Conservation (phyloP, 1,284 basidiomycete species). For the Leccinum huronense region DNA sequence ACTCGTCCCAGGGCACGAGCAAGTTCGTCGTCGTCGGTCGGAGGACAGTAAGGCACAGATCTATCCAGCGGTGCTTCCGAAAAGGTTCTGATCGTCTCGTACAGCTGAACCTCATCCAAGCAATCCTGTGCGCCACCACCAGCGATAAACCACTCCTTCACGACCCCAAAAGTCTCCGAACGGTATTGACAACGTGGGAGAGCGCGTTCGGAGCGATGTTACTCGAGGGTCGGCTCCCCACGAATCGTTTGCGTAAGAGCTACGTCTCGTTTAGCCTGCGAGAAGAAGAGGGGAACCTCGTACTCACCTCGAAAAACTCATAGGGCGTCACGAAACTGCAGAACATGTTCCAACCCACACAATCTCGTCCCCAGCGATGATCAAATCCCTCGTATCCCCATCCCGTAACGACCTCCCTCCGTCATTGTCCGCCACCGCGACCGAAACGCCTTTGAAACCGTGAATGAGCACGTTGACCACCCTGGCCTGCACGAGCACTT, state of each 20-base stretch:
- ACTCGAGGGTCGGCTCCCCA: slow-evolving; percentile 46
- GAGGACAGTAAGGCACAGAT: slow-evolving; percentile 41
- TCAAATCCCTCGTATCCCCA: slow-evolving; percentile 64
- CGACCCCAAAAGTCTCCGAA: slow-evolving; percentile 58
- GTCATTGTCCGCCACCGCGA: slow-evolving; percentile 78
- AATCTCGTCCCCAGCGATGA: slow-evolving; percentile 71
- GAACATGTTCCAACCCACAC: slow-evolving; percentile 71
- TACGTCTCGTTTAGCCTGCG: slow-evolving; percentile 33
- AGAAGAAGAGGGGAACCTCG: background rate
- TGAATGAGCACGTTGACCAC: slow-evolving; percentile 73
- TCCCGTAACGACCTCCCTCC: slow-evolving; percentile 75
- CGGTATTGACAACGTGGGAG: slow-evolving; percentile 46
- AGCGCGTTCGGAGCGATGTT: slow-evolving; percentile 37
- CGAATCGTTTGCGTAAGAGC: slow-evolving; percentile 72
- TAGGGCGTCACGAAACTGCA: slow-evolving; percentile 75
- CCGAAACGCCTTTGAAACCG: slow-evolving; percentile 72
- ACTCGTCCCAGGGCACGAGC: slow-evolving; percentile 44
- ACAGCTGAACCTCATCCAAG: slow-evolving; percentile 66
- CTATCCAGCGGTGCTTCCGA: slow-evolving; percentile 50
- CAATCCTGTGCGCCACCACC: slow-evolving; percentile 75
- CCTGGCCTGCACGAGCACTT: slow-evolving; percentile 70
- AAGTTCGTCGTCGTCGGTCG: slow-evolving; percentile 40
- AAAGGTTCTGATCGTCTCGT: slow-evolving; percentile 56
- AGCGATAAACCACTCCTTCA: slow-evolving; percentile 66
- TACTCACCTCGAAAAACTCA: slow-evolving; percentile 77